A percentile compares a stretch with the other conserved stretches of the same genome.
Conservation (phyloP, 768 basidiomycete genomes). For the Serendipita sp. region DNA sequence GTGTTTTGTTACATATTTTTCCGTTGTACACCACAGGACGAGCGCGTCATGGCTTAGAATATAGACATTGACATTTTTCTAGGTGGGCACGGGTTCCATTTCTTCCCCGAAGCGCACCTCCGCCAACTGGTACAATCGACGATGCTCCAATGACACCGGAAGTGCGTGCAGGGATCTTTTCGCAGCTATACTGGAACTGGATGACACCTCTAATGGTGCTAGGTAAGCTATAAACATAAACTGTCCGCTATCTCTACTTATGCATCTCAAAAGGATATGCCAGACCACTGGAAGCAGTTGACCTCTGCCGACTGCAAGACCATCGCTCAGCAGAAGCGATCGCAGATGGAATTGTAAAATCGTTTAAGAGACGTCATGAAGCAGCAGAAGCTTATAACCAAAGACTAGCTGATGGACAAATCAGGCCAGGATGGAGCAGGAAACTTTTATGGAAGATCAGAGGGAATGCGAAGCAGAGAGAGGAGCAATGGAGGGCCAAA, state of each 20-base stretch:
- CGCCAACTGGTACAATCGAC: conserved; percentile 20
- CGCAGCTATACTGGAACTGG: conserved; percentile 39
- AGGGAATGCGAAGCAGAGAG: conserved; percentile 32
- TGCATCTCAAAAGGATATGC: conserved; percentile 34
- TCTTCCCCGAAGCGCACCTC: conserved; percentile 14
- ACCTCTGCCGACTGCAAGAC: conserved; percentile 65
- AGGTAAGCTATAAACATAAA: background rate
- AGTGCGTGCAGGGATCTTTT: conserved; percentile 15
- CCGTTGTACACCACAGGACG: background rate
- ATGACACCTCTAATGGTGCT: conserved; percentile 45
- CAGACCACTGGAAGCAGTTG: conserved; percentile 62
- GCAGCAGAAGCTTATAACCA: conserved; percentile 56
- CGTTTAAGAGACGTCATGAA: conserved; percentile 42
- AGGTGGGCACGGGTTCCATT: conserved; percentile 13
- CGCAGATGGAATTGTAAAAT: conserved; percentile 43
- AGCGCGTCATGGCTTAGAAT: background rate
- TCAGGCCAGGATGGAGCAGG: conserved; percentile 34
- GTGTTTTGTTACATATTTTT: background rate
- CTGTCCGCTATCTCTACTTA: background rate
- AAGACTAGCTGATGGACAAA: conserved; percentile 46
- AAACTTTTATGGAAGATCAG: conserved; percentile 44
- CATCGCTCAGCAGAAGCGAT: conserved; percentile 38
- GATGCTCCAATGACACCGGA: conserved; percentile 19
- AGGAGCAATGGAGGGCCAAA: conserved; percentile 46
- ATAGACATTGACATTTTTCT: too few relatives aligned